Conservation (phyloP, 148 eudicot species). For the Cornus suecica region DNA sequence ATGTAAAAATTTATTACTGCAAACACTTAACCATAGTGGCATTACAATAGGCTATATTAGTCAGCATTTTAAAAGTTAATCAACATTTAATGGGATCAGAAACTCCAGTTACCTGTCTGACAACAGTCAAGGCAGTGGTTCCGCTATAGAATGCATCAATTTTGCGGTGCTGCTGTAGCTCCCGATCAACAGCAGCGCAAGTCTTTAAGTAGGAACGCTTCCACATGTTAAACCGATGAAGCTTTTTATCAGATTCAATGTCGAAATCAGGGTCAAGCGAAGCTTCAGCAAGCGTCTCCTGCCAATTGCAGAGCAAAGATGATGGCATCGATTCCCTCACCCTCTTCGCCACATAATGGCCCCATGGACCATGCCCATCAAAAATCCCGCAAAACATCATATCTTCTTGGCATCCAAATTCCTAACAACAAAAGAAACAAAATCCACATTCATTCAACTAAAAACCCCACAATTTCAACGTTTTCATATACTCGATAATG, state of each 20-base stretch:
- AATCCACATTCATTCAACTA: not conserved
- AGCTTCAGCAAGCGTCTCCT: conserved; percentile 57
- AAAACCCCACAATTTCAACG: conserved; percentile 1
- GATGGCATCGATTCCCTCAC: conserved; percentile 84
- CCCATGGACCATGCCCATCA: conserved; percentile 99
- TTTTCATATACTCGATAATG: not conserved
- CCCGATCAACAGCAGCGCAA: conserved; percentile 73
- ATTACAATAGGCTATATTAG: not conserved
- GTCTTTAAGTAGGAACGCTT: conserved; percentile 74
- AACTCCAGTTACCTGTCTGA: conserved; percentile 63
- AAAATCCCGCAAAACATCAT: conserved; percentile 93
- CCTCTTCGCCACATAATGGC: conserved; percentile 79
- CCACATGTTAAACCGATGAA: conserved; percentile 63
- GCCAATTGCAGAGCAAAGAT: conserved; percentile 77
- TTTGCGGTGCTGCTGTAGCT: conserved; percentile 58
- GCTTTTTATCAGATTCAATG: conserved; percentile 47
- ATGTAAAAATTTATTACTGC: too few relatives aligned
- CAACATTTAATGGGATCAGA: not conserved
- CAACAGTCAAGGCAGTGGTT: conserved; percentile 82
- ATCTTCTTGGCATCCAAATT: conserved; percentile 87
- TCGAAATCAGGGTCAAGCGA: conserved; percentile 56
- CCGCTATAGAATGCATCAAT: conserved; percentile 83
- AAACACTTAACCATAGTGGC: not conserved
- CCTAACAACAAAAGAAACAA: conserved; percentile 39
- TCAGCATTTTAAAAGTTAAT: not conserved